Base-by-base conservation (phyloP, 768 basidiomycete genomes). In the Coprinellus micaceus region DNA sequence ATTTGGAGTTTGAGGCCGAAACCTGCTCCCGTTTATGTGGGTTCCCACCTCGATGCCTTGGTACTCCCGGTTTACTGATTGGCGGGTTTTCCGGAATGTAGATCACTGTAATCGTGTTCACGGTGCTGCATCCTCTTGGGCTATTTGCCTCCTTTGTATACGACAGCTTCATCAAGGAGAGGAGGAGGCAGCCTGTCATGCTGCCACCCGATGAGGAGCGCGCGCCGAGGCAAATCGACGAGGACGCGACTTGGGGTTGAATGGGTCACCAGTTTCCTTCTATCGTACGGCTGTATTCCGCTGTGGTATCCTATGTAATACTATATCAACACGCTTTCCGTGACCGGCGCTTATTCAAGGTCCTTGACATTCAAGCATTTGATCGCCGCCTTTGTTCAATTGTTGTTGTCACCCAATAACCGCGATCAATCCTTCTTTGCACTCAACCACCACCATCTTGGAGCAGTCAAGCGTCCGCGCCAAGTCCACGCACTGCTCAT, bases 101-200 rank as follows among this genome's bases (percentile, higher is more conserved):
- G 88, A 75, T 84, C 12, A 77, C 85, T 1, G 76, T 74, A 0
- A 77, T 90, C 29, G 58, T 80, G 25, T 90, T 88, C 69, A 89
- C 88, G 1, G 76, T 77, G 7, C 58, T 90, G 0, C 86, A 86
- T 55, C 89, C 90, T 1, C 69, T 91, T 2, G 77, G 73, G 2
- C 73, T 89, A 30, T 49, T 88, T 5, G 67, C 71, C 0, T 69
- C 80, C 0, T 63, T 75, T 21, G 49, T 82, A 1, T 84, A 81
- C n/a, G 51, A 60, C 24, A 61, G 66, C 26, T 70, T 75, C 43
- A 62, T 63, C 30, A 57, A 36, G 63, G 69, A n/a, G n/a, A n/a
- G 58, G 41, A 58, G 40, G 3, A 60, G 44, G 10, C 41, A 44
- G 26, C 26, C 51, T 6, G 58, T 69, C 19, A 58, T 40, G 13